Evolutionary conservation across 2,329 filamentous ascomycete genomes (phyloP).

Genomic region (Neonectria neomacrospora): DNA sequence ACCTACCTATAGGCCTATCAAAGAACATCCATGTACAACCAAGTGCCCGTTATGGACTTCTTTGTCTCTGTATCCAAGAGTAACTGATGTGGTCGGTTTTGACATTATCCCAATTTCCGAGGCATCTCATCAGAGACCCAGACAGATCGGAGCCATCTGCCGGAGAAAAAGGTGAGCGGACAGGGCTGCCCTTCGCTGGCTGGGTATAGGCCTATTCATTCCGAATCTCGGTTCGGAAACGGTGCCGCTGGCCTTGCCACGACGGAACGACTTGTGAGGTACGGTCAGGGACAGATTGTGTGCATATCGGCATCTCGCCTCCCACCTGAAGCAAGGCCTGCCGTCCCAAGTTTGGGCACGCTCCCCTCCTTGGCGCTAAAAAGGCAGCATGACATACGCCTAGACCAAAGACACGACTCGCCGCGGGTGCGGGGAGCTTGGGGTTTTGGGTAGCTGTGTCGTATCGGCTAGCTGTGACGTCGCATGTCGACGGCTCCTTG

Average conservation of each 20-base stretch:
- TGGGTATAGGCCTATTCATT: background rate
- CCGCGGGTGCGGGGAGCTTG: background rate
- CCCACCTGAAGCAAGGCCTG: background rate
- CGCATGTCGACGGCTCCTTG: slow-evolving; percentile 15
- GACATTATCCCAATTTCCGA: background rate
- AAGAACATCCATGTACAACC: background rate
- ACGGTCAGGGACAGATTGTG: background rate
- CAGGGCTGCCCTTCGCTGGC: background rate
- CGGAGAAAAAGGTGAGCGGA: background rate
- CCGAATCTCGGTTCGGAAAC: background rate
- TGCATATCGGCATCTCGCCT: background rate
- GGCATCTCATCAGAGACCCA: background rate
- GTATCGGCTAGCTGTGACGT: slow-evolving; percentile 25
- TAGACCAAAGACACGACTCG: slow-evolving; percentile 7
- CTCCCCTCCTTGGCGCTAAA: background rate
- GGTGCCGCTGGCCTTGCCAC: background rate
- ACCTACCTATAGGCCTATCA: background rate
- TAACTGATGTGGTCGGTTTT: background rate
- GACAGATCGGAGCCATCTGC: background rate
- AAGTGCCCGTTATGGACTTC: background rate
- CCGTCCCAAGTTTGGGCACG: background rate
- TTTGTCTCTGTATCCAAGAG: background rate
- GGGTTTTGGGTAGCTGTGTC: slow-evolving; percentile 5
- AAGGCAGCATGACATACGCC: background rate
- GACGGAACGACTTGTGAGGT: background rate